A percentile compares a stretch with the other conserved stretches of the same genome.
phyloP scores from a whole-genome alignment of 2,329 filamentous ascomycete species.

The Ophiostoma triangulosporum region DNA sequence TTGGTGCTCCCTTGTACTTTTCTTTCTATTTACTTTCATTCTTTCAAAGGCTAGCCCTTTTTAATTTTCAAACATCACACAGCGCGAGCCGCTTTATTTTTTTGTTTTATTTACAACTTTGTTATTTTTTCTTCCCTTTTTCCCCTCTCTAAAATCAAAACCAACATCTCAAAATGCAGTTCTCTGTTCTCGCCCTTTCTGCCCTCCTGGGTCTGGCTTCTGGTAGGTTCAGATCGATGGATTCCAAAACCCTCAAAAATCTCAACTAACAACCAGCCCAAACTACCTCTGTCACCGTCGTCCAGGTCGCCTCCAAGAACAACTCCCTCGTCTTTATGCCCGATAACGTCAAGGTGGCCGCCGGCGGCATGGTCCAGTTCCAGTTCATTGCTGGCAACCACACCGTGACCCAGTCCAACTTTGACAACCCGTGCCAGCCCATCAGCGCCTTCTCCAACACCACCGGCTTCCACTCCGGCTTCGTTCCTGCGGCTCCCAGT shows the following conservation, averaged over 20 bases:
- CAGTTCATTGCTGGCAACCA: constrained; percentile 58
- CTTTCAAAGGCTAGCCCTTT: constrained; percentile 34
- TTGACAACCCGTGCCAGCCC: constrained; percentile 24
- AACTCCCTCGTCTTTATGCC: constrained; percentile 50
- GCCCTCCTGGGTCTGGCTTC: constrained; percentile 34
- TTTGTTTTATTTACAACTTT: constrained; percentile 14
- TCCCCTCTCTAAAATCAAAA: constrained; percentile 13
- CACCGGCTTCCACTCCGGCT: constrained; percentile 53
- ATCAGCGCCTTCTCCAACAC: constrained; percentile 33
- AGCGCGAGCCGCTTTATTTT: constrained; percentile 32
- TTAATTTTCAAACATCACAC: constrained; percentile 15
- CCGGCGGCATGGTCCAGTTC: constrained; percentile 53
- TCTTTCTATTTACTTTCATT: constrained; percentile 17
- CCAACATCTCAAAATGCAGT: constrained; percentile 35
- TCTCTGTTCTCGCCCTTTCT: constrained; percentile 32
- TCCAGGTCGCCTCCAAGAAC: constrained; percentile 32
- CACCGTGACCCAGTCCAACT: constrained; percentile 66
- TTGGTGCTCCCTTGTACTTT: constrained; percentile 11
- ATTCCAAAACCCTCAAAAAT: too few species aligned
- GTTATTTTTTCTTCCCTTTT: constrained; percentile 6
- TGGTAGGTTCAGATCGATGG: constrained; percentile 28
- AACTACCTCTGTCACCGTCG: constrained; percentile 41
- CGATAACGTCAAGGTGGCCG: constrained; percentile 46
- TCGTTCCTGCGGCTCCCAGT: constrained; percentile 46
- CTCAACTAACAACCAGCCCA: constrained; percentile 15